Conservation (phyloP, 1,284 basidiomycete species). For the Malassezia equina region DNA sequence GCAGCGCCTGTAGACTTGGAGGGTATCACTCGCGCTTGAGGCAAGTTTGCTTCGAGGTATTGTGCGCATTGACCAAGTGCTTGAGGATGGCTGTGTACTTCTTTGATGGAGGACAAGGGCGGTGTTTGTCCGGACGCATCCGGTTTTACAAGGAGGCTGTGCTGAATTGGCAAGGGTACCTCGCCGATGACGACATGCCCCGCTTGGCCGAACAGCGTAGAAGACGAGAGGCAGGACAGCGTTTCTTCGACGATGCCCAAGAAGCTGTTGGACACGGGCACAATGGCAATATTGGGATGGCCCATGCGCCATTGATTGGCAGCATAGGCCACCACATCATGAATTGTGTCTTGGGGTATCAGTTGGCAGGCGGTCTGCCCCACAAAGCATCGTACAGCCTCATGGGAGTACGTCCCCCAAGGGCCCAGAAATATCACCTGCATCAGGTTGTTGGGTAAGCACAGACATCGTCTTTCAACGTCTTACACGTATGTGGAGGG, state of each 20-base stretch:
- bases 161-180: slow-evolving; percentile 7
- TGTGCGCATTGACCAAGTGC: slow-evolving; percentile 13
- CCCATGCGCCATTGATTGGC: background rate
- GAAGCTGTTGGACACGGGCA: slow-evolving; percentile 7
- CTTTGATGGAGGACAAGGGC: background rate
- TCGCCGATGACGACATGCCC: slow-evolving; percentile 5
- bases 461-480: background rate
- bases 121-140: background rate
- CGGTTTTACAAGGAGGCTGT: slow-evolving; percentile 4
- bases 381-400: slow-evolving; percentile 1
- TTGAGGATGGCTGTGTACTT: slow-evolving; percentile 16
- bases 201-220: background rate
- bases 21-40: background rate
- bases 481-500: background rate
- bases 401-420: slow-evolving; percentile 15
- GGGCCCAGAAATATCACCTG: slow-evolving; percentile 12
- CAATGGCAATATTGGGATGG: background rate
- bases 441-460: background rate
- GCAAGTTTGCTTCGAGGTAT: slow-evolving; percentile 4
- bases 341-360: background rate
- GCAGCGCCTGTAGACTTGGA: slow-evolving; percentile 12
- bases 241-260: slow-evolving; percentile 7
- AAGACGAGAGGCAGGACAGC: background rate
- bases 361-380: background rate
- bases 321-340: background rate